Conservation (phyloP, 345 rosid species). For the Eucalyptus urophylla region DNA sequence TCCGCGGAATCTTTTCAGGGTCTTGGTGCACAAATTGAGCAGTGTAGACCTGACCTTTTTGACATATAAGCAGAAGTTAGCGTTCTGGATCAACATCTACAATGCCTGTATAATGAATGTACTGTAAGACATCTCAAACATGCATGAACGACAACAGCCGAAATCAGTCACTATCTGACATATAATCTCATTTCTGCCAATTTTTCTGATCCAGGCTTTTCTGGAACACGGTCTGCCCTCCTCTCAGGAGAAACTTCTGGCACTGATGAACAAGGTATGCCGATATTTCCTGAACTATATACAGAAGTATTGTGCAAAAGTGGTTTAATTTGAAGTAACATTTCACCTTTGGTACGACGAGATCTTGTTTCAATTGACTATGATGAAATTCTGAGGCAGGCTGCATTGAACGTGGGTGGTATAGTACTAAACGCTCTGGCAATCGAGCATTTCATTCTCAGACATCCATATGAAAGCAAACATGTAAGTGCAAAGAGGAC, state of each 20-base stretch:
- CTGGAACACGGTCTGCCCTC: slow-evolving; percentile 85
- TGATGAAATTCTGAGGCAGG: slow-evolving; percentile 20
- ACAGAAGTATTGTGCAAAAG: background rate
- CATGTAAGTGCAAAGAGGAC: slow-evolving; percentile 37
- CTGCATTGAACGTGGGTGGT: slow-evolving; percentile 75
- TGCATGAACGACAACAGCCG: background rate
- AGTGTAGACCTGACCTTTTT: slow-evolving; percentile 57
- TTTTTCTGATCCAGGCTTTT: slow-evolving; percentile 42
- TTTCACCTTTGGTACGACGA: background rate
- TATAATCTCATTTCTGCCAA: background rate
- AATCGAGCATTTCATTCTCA: slow-evolving; percentile 82
- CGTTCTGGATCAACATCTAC: slow-evolving; percentile 89
- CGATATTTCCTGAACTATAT: background rate
- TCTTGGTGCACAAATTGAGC: slow-evolving; percentile 43
- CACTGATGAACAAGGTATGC: slow-evolving; percentile 77
- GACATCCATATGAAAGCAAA: slow-evolving; percentile 61
- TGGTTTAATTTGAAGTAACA: background rate
- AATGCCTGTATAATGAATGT: slow-evolving; percentile 95
- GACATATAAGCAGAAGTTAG: slow-evolving; percentile 87
- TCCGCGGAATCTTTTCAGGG: slow-evolving; percentile 19
- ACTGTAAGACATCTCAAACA: slow-evolving; percentile 28
- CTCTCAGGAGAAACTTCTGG: slow-evolving; percentile 58
- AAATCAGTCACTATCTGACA: background rate
- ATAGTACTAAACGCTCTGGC: slow-evolving; percentile 85
- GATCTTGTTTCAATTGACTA: background rate